phyloP scores from a whole-genome alignment of 2,329 filamentous ascomycete species.

The Metarhizium guizhouense region DNA sequence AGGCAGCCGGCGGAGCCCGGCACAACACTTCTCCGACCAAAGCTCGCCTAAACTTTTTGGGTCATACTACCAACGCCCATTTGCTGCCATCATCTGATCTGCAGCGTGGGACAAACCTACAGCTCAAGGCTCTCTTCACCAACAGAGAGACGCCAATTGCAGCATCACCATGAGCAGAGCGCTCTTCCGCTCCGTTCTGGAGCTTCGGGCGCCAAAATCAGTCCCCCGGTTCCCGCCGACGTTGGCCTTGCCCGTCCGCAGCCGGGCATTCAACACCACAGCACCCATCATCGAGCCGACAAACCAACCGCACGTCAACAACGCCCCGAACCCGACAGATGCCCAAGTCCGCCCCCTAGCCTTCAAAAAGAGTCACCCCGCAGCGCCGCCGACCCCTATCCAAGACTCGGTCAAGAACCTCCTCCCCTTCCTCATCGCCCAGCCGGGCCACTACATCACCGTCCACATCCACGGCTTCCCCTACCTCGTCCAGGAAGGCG shows the following conservation, averaged over 20 bases:
- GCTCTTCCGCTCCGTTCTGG: constrained; percentile 54
- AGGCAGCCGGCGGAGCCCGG: constrained; percentile 16
- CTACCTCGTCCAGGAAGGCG: constrained; percentile 71
- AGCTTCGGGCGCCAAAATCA: constrained; percentile 39
- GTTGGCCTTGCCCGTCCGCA: constrained; percentile 16
- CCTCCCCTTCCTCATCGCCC: constrained; percentile 62
- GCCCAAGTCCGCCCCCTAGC: constrained; percentile 24
- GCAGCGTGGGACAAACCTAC: constrained; percentile 8
- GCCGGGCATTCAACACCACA: constrained; percentile 38
- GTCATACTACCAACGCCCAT: constrained; percentile 4
- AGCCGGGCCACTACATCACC: constrained; percentile 70
- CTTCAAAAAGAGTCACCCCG: constrained; percentile 31
- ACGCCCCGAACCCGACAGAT: constrained; percentile 27
- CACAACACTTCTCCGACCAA: constrained; percentile 24
- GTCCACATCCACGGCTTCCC: constrained; percentile 71
- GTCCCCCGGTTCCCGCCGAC: constrained; percentile 11
- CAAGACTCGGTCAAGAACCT: constrained; percentile 49
- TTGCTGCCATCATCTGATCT: not conserved
- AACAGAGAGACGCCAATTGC: constrained; percentile 6
- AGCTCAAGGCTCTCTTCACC: constrained; percentile 1
- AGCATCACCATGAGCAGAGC: constrained; percentile 43
- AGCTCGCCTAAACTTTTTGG: constrained; percentile 11
- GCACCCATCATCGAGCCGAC: constrained; percentile 37
- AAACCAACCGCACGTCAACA: constrained; percentile 24
- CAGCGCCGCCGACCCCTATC: constrained; percentile 29